phyloP scores from a whole-genome alignment of 179 eudicot genomes.

The Drosera spatulata region DNA sequence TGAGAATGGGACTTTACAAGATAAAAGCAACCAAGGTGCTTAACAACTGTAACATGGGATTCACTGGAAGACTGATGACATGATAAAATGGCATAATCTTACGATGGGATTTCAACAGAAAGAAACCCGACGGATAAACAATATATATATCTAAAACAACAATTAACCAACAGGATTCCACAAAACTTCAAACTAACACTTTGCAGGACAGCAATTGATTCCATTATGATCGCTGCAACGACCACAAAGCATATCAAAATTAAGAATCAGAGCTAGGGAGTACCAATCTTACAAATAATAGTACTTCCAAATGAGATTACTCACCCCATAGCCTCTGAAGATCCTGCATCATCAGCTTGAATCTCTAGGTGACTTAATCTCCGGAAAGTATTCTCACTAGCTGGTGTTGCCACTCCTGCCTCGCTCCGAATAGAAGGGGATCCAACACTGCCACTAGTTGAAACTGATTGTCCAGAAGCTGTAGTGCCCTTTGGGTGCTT shows the following conservation, averaged over 20 bases:
- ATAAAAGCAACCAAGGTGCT: neutral
- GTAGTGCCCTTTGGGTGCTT: conserved; percentile 63
- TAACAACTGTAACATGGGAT: neutral
- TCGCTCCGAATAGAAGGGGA: conserved; percentile 75
- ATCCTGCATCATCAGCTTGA: conserved; percentile 47
- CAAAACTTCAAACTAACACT: no score
- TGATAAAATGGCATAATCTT: no score
- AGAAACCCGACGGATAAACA: no score
- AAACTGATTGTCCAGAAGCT: conserved; percentile 73
- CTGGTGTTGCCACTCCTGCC: conserved; percentile 46
- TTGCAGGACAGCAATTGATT: no score
- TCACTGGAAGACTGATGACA: no score
- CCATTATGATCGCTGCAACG: no score
- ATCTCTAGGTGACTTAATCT: conserved; percentile 31
- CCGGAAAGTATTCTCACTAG: conserved; percentile 34
- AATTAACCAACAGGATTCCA: no score
- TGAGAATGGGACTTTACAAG: neutral
- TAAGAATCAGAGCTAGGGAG: no score
- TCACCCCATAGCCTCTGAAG: conserved; percentile 60
- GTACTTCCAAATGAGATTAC: conserved; percentile 10
- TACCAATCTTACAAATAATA: no score
- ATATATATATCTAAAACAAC: no score
- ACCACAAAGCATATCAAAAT: no score
- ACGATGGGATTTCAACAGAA: no score
- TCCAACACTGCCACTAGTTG: conserved; percentile 89